Percentiles rank a stretch among this genome's conserved stretches.
phyloP scores from a whole-genome alignment of 345 rosid species.

The Hibiscus trionum region DNA sequence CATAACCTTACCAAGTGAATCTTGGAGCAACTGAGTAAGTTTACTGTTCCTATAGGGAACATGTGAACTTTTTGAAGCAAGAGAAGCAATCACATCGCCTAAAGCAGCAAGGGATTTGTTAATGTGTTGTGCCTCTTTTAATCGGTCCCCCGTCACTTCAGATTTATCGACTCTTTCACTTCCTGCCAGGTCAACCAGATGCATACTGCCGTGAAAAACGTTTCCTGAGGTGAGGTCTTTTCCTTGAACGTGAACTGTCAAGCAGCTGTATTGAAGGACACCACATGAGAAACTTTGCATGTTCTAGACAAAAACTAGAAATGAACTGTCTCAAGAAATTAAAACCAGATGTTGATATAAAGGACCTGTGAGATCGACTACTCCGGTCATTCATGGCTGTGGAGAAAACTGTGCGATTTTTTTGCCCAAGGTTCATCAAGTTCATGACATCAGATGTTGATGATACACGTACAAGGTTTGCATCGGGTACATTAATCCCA shows the following conservation, averaged over 20 bases:
- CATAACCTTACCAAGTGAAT: conserved; percentile 65
- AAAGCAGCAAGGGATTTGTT: conserved; percentile 89
- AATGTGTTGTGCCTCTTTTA: conserved; percentile 87
- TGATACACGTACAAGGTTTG: conserved; percentile 67
- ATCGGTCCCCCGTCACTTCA: conserved; percentile 82
- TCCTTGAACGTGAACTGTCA: conserved; percentile 94
- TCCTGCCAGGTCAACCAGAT: conserved; percentile 95
- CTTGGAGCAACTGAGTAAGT: conserved; percentile 92
- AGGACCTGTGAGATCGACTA: conserved; percentile 94
- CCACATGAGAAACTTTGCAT: conserved; percentile 15
- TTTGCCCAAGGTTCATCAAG: conserved; percentile 79
- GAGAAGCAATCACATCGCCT: conserved; percentile 87
- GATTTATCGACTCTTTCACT: conserved; percentile 96
- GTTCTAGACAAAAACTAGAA: not conserved
- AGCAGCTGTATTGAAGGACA: conserved; percentile 47
- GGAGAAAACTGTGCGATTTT: conserved; percentile 74
- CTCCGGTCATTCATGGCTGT: conserved; percentile 95
- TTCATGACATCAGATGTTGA: conserved; percentile 71
- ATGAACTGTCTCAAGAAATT: not conserved
- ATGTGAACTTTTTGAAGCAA: conserved; percentile 77
- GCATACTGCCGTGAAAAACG: conserved; percentile 74
- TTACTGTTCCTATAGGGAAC: conserved; percentile 95
- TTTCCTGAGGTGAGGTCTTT: conserved; percentile 67
- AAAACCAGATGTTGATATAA: not conserved
- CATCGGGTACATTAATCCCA: conserved; percentile 93